These are phyloP conservation scores for Vitis rotundifolia DNA, from an alignment of 164 flowering plant species.

Conservation along the genomic window DNA sequence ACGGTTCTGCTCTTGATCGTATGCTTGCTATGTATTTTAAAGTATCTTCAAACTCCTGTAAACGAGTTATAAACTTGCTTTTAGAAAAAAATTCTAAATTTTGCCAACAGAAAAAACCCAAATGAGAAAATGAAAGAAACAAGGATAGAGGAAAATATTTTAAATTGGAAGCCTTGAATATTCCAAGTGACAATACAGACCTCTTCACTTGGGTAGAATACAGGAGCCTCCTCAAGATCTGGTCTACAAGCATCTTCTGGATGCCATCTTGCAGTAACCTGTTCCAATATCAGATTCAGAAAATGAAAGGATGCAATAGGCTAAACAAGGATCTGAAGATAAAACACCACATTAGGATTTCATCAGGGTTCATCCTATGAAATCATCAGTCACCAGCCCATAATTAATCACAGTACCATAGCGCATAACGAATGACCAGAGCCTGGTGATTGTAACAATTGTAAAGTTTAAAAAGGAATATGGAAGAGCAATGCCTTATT, in stretches of 20 bases:
- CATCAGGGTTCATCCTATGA: background rate
- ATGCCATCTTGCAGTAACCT: slow-evolving; percentile 89
- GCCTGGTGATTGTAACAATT: background rate
- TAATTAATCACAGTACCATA: no score
- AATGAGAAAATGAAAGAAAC: background rate
- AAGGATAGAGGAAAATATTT: background rate
- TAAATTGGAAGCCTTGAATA: background rate
- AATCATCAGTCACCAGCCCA: no score
- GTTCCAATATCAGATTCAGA: slow-evolving; percentile 22
- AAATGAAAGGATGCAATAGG: no score
- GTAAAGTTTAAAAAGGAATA: background rate
- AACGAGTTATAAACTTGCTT: slow-evolving; percentile 9
- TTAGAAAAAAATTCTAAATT: slow-evolving; percentile 6
- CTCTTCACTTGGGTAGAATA: slow-evolving; percentile 94
- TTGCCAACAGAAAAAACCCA: slow-evolving; percentile 5
- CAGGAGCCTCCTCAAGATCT: slow-evolving; percentile 82
- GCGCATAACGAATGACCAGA: background rate
- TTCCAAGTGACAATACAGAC: slow-evolving; percentile 29
- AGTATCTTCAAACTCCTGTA: slow-evolving; percentile 86
- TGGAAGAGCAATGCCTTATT: background rate
- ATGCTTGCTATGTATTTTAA: slow-evolving; percentile 75
- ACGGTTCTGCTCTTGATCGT: slow-evolving; percentile 66
- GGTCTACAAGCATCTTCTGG: slow-evolving; percentile 76
- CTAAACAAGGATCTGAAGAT: background rate
- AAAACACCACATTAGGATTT: background rate